phyloP scores from a whole-genome alignment of 306 rosid species.

The Lathyrus sativus region DNA sequence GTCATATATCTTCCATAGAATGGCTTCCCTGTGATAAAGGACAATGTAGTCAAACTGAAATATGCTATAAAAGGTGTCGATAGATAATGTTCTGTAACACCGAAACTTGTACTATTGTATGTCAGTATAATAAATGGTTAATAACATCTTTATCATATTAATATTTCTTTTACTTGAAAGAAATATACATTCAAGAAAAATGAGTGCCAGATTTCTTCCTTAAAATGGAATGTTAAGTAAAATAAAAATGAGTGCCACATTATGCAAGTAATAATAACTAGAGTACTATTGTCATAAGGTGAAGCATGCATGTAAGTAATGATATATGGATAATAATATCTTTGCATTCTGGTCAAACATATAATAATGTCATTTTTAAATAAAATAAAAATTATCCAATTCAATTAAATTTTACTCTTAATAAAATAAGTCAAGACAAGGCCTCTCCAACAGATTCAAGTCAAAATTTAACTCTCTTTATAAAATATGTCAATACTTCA shows the following conservation, averaged over 20 bases:
- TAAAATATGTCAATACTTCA: constrained; percentile 11
- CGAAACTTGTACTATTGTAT: constrained; percentile 1
- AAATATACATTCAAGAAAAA: not conserved
- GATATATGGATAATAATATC: constrained; percentile 24
- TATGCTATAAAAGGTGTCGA: constrained; percentile 16
- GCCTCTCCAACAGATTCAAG: not conserved
- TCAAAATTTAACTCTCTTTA: constrained; percentile 14
- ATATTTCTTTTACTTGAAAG: constrained; percentile 6
- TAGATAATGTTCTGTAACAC: constrained; percentile 1
- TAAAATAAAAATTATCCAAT: constrained; percentile 2
- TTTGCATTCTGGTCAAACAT: too few species aligned
- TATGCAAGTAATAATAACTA: constrained; percentile 13
- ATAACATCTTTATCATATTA: not conserved
- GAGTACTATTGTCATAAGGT: not conserved
- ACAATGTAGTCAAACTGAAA: constrained; percentile 15
- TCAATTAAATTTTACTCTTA: constrained; percentile 8
- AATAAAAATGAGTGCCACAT: not conserved
- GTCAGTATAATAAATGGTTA: constrained; percentile 26
- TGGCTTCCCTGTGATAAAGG: constrained; percentile 4
- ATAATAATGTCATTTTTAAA: not conserved
- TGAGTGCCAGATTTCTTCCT: constrained; percentile 6
- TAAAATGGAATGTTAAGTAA: not conserved
- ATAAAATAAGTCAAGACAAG: constrained; percentile 12
- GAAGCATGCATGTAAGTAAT: constrained; percentile 8
- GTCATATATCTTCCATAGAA: constrained; percentile 8